Base-by-base conservation (phyloP, 106 monocot genomes). In the Phalaenopsis aphrodite region DNA sequence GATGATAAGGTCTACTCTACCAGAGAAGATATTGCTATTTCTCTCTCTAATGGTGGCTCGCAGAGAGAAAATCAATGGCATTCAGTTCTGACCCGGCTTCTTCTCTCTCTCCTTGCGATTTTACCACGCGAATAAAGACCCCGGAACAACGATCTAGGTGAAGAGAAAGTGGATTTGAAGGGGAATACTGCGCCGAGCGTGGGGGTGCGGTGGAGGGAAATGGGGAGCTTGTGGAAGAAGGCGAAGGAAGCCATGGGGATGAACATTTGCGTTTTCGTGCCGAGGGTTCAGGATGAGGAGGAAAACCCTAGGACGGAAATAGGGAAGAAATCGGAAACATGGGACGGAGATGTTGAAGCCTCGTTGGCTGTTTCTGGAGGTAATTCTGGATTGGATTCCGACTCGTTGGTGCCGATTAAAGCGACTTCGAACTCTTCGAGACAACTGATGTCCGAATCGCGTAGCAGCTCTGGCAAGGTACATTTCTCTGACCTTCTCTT, bases 191-290 rank as follows among this genome's bases (percentile, higher is more conserved):
- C 19, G 64, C 19, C 64, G 23, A 65, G 64, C 57, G 21, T 19
- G 21, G 21, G 5, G 64, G 1, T 19, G 64, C 21, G 64, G 64
- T 21, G 19, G 57, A 18, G 42, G 69, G 72, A 73, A 73, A 73
- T 73, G 72, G 72, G 72, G 72, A 73, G 72, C 75, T 15, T 42
- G 72, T 73, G 72, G 75, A 46, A 45, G 75, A 75, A 45, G 45
- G 75, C 43, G 42, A 75, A 75, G 75, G 41, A 5, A 24, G 75
- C 75, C 16, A 5, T 75, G 75, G 75, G 75, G 45, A 5, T 75
- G 75, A 75, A 46, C 17, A 5, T 46, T 19, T 75, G 75, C 16
- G 75, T 46, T n/a, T 75, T 19, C 5, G 75, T 75, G 42, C 75
- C 42, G 41, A 75, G 19, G 75, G 19, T 41, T 19, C 45, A 6